Base-by-base conservation (phyloP, 2,329 filamentous ascomycete species). In the Paraconiothyrium brasiliense region DNA sequence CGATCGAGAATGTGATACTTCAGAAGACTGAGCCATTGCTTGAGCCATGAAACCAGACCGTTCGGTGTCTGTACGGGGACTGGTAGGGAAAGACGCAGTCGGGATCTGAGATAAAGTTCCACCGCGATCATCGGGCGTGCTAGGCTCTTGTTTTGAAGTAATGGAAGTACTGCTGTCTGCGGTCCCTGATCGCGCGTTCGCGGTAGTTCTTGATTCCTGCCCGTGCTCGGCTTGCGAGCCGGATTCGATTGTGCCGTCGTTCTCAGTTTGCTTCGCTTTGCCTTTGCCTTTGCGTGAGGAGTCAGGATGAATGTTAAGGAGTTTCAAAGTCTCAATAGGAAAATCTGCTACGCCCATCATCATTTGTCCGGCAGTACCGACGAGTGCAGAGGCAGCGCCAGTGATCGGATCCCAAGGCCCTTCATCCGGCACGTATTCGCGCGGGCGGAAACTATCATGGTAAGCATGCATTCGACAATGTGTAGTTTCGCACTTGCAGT, bases 351-450 rank as follows among this genome's bases (percentile, higher is more conserved):
- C 84, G 1, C 92, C 92, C 86, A 96, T 91, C 71, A 92, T 87
- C 60, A 97, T 89, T 43, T 87, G 90, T 30, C 90, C 89, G 50
- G 95, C 83, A n/a, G 94, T 94, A 6, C 91, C 91, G n/a, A 97
- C 82, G 0, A 97, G 79, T 0, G 93, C 92, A 48, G 88, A 87
- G 0, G 92, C 89, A 16, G 89, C 91, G 54, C 79, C 79, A 32
- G 77, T 75, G 20, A 81, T 60, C 8, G 79, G 79, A 60, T 81
- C 79, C 69, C 71, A 75, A 20, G 79, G 78, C 0, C 78, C 79
- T 56, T 77, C 74, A 39, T 80, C 78, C 22, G 74, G 72, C n/a
- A 76, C 71, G 50, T 76, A 80, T 37, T 81, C 78, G 27, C 77
- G 74, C 4, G 78, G 69, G 13, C 78, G 77, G 57, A 73, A 75